A percentile compares a stretch with the other conserved stretches of the same genome.
Evolutionary conservation across 768 basidiomycete species (phyloP).

Genomic region (Myochromella boudieri): DNA sequence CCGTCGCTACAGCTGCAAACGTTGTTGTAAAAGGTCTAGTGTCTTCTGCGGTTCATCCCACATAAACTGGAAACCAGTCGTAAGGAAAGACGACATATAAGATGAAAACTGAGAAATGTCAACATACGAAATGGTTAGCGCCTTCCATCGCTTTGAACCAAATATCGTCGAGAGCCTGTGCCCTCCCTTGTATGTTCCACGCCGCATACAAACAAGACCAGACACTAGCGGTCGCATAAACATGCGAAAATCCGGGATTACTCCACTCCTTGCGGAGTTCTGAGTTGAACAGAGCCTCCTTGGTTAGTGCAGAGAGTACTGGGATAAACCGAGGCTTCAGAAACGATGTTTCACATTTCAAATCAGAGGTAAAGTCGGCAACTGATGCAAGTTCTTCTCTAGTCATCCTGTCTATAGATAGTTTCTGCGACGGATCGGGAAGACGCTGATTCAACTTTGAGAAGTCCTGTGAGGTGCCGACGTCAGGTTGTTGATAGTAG

Average conservation of each 20-base stretch:
- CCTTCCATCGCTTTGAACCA: neutral
- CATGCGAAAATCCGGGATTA: neutral
- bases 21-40: too few relatives aligned
- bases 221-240: constrained; percentile 7
- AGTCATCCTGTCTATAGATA: neutral
- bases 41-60: constrained; percentile 8
- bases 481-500: constrained; percentile 6
- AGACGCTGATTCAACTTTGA: neutral
- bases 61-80: constrained; percentile 5
- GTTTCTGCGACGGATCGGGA: neutral
- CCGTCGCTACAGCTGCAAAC: too few relatives aligned
- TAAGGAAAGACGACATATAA: too few relatives aligned
- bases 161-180: neutral
- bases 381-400: neutral
- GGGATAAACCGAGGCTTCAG: neutral
- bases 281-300: constrained; percentile 1
- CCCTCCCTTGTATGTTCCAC: constrained; percentile 7
- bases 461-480: constrained; percentile 3
- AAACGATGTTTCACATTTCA: neutral
- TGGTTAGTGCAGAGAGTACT: constrained; percentile 1
- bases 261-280: constrained; percentile 4
- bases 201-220: constrained; percentile 7
- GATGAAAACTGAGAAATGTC: neutral
- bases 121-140: constrained; percentile 13
- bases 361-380: neutral